Base-by-base conservation (phyloP, 2,329 filamentous ascomycete genomes). In the Epichloe uncinata region DNA sequence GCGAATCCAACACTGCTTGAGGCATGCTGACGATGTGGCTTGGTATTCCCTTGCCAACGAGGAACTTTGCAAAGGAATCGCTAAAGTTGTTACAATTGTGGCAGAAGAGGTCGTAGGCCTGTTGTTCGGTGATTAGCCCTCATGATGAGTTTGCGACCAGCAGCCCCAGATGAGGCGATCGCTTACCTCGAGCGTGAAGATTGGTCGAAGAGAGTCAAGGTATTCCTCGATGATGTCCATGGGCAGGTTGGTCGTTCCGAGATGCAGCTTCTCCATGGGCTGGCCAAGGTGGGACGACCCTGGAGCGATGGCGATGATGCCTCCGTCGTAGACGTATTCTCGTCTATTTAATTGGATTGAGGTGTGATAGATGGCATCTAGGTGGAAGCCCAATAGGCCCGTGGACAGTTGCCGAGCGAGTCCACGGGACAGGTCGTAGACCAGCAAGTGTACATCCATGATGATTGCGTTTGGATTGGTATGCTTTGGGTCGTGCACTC, bases 1-100 rank as follows among this genome's bases (percentile, higher is more conserved):
- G 88, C 0, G 88, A 93, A 52, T 85, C 81, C 12, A 97, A 74
- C 8, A 97, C 90, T 1, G 83, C 85, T 60, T 89, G 77, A 0
- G 91, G 91, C 62, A 97, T 82, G 56, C 84, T 87, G 33, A 80
- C 78, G 56, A 98, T 97, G 59, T 95, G 82, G 1, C 82, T 77
- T 0, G 93, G 93, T 52, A 97, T 97, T 3, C 87, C 86, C 57
- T 82, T 85, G 20, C 93, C 91, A 1, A 96, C 72, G 0, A 97
- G 73, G 55, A 97, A 97, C 66, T 87, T 93, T 54, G 87, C 74
- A 56, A 97, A 83, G 53, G 95, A 88, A 61, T 97, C 91, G 3
- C 86, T 87, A 66, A 97, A 98, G 66, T 96, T 96, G 70, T 97
- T 98, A 72, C 91, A 97, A 63, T 98, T 98, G 67, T 96, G 89